phyloP scores from a whole-genome alignment of 139 green algal genomes.

The Mesotaenium endlicherianum region DNA sequence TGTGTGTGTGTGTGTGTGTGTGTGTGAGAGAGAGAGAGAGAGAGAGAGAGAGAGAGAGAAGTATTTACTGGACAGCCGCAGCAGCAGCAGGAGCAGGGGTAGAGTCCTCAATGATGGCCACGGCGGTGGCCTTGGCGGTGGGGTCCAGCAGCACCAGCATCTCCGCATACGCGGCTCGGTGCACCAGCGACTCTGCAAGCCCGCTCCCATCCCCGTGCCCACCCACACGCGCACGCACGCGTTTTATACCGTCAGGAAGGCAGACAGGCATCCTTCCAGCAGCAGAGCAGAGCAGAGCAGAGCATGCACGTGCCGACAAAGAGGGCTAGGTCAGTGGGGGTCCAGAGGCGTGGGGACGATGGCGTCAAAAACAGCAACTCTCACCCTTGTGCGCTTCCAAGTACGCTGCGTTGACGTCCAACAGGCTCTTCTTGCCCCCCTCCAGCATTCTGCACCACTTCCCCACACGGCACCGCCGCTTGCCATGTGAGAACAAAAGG shows the following conservation, averaged over 20 bases:
- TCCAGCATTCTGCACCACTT: no score
- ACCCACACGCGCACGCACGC: no score
- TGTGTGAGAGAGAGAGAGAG: not conserved
- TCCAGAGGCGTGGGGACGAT: no score
- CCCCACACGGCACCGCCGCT: no score
- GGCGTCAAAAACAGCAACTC: not conserved
- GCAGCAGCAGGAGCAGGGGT: not conserved
- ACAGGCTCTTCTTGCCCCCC: no score
- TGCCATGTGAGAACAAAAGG: not conserved
- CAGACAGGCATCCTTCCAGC: no score
- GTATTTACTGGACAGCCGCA: not conserved
- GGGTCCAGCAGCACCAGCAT: slow-evolving; percentile 22
- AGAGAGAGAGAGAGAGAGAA: not conserved
- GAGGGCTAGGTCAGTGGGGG: no score
- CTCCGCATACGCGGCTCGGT: slow-evolving; percentile 37
- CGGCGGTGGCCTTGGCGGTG: not conserved
- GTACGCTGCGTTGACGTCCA: slow-evolving; percentile 36
- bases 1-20: no score
- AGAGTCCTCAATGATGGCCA: slow-evolving; percentile 9
- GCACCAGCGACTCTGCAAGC: slow-evolving; percentile 35
- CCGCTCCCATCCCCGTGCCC: no score
- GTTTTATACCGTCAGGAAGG: not conserved
- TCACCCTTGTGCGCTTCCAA: slow-evolving; percentile 25
- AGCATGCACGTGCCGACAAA: no score
- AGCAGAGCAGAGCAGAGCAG: no score